Conservation (phyloP, 257 asterid species). For the Rhazya stricta region DNA sequence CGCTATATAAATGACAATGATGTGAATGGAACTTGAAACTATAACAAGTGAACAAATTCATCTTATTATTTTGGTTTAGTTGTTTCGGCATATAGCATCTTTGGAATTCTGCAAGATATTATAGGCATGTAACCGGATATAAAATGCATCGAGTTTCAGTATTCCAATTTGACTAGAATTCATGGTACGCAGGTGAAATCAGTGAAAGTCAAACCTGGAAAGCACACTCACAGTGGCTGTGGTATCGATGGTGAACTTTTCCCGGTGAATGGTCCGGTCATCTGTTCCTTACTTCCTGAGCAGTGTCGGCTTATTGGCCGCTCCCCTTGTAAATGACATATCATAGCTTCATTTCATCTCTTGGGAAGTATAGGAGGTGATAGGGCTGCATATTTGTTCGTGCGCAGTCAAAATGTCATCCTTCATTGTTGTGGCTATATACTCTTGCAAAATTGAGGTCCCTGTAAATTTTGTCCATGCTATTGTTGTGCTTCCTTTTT, state of each 20-base stretch:
- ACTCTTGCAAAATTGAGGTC: background rate
- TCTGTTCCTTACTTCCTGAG: slow-evolving; percentile 80
- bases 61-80: background rate
- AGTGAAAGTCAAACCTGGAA: slow-evolving; percentile 83
- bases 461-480: slow-evolving; percentile 3
- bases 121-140: background rate
- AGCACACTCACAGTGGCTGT: slow-evolving; percentile 75
- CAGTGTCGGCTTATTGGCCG: slow-evolving; percentile 96
- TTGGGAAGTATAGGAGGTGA: slow-evolving; percentile 8
- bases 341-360: slow-evolving; percentile 27
- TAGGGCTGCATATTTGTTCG: background rate
- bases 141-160: background rate
- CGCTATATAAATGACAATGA: background rate
- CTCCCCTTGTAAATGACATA: slow-evolving; percentile 36
- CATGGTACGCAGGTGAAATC: slow-evolving; percentile 74
- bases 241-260: slow-evolving; percentile 97
- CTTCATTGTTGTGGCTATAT: background rate
- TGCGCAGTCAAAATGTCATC: background rate
- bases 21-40: slow-evolving; percentile 1
- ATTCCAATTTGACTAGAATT: slow-evolving; percentile 13
- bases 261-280: slow-evolving; percentile 72
- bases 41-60: slow-evolving; percentile 2
- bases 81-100: background rate
- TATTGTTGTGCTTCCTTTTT: background rate
- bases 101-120: background rate